Percentiles rank a stretch among this genome's conserved stretches.
These are phyloP conservation scores for Gynochthodes officinalis DNA, from an alignment of 257 asterid genomes.

Conservation along the genomic window DNA sequence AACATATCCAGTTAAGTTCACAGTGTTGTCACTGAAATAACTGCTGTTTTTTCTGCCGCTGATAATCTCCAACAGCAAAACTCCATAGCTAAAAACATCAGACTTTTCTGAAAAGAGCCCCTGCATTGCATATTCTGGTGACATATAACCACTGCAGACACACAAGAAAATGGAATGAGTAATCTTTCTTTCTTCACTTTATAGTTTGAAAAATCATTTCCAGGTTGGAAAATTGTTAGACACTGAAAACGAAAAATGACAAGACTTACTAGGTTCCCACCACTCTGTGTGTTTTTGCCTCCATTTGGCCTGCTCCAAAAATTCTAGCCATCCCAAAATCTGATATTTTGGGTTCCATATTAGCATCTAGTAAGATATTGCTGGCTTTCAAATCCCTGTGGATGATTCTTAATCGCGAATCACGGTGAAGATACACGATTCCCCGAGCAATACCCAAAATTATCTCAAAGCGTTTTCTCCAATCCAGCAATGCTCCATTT, in stretches of 20 bases:
- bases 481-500: slow-evolving; percentile 20
- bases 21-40: slow-evolving; percentile 7
- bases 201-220: not conserved
- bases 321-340: slow-evolving; percentile 44
- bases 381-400: slow-evolving; percentile 43
- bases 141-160: slow-evolving; percentile 40
- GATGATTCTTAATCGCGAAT: slow-evolving; percentile 32
- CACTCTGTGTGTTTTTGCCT: slow-evolving; percentile 32
- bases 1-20: slow-evolving; percentile 32
- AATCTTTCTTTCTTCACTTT: not conserved
- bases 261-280: slow-evolving; percentile 37
- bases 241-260: not conserved
- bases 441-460: slow-evolving; percentile 35
- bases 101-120: slow-evolving; percentile 37
- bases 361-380: slow-evolving; percentile 31
- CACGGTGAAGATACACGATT: slow-evolving; percentile 33
- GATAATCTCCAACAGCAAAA: slow-evolving; percentile 30
- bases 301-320: slow-evolving; percentile 25
- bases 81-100: slow-evolving; percentile 37
- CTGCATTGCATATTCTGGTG: slow-evolving; percentile 44
- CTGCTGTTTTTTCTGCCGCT: slow-evolving; percentile 31
- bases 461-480: slow-evolving; percentile 32
- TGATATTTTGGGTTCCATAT: slow-evolving; percentile 39
- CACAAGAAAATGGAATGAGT: not conserved
- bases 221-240: not conserved